Evolutionary conservation across 192 early-diverging fungal genomes (phyloP), one percentile per base, ranked within the genome.

Genomic region (Geranomyces variabilis): DNA sequence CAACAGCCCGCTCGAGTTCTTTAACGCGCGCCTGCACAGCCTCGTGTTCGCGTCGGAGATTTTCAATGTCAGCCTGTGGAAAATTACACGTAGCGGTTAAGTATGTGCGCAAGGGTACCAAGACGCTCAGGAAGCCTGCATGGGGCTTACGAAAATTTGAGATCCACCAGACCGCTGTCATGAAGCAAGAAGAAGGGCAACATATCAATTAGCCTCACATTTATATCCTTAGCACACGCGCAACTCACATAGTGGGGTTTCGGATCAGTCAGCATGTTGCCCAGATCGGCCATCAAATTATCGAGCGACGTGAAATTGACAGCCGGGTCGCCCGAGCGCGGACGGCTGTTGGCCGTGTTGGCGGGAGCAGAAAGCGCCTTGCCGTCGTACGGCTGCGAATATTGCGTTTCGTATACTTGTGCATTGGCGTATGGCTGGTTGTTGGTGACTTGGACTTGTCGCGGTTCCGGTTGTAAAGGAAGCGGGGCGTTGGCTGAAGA

Each of bases 251-350:
- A 71, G 34, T 65, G 48, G 22, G 47, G 34, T 34, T 79, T 64
- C n/a, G 70, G 77, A 31, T 57, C 36, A 7, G 71, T 80, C 44
- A 90, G 75, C 80, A 92, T 89, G 51, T 80, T 82, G 1, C 88
- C 90, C 21, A 92, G 73, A 69, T 91, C 91, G 4, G 89, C 88
- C 91, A 92, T 92, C 30, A 92, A 74, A 60, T 85, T 88, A 71
- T 92, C 91, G 63, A 92, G 68, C 24, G 87, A 89, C 9, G 83
- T 79, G 67, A 85, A 87, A 61, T 90, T 75, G 48, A 75, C 68
- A 14, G 74, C 68, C 15, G 65, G 22, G 24, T 48, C 56, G 15
- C 10, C 56, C 13, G 47, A 55, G 51, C 66, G 29, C 15, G 44
- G 36, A 19, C 58, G 22, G 17, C 26, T 19, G 7, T 33, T 33